Evolutionary conservation across 1,139 yeast genomes (phyloP), one percentile per base, ranked within the genome.

Genomic region (Kodamaea plutei): DNA sequence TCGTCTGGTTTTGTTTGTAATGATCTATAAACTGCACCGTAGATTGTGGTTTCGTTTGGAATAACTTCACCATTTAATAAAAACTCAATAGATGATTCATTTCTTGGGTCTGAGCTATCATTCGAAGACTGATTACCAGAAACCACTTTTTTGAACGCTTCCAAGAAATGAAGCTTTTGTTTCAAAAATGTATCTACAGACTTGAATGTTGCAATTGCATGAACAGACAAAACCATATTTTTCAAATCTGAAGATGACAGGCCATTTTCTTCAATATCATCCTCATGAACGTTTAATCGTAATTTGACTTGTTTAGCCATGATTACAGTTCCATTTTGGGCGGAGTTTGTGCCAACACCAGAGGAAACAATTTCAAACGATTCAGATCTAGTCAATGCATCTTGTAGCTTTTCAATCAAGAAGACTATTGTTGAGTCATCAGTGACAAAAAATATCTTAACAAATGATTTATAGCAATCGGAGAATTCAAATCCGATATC

Each of bases 131-230:
- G 36, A 15, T 25, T 27, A 13, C 29, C 37, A n/a, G 35, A 39
- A 17, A 31, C 37, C 10, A 20, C 28, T 12, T 23, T 37, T 8
- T 30, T 26, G 9, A 56, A 24, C 15, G 45, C 50, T 11, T 54
- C 59, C 15, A 57, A 30, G 22, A 61, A 46, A 18, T 42, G 43
- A 10, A 61, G 42, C 32, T 65, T 47, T 30, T 54, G 65, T 26
- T 52, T 73, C 39, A 81, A 57, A 47, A 84, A 87, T 2, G 77
- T 72, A 31, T 76, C 80, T 23, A 89, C 68, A 1, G 89, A 76
- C 37, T 72, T 74, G 50, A 87, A 81, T 0, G 96, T 83, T 0
- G 96, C 95, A 45, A 88, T 80, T 0, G 95, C 95, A 52, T 88
- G 96, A n/a, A 84, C 84, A 11, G 89, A 72, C 12, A 88, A 59